phyloP scores from a whole-genome alignment of 768 basidiomycete species.

The Podaxis sp. region DNA sequence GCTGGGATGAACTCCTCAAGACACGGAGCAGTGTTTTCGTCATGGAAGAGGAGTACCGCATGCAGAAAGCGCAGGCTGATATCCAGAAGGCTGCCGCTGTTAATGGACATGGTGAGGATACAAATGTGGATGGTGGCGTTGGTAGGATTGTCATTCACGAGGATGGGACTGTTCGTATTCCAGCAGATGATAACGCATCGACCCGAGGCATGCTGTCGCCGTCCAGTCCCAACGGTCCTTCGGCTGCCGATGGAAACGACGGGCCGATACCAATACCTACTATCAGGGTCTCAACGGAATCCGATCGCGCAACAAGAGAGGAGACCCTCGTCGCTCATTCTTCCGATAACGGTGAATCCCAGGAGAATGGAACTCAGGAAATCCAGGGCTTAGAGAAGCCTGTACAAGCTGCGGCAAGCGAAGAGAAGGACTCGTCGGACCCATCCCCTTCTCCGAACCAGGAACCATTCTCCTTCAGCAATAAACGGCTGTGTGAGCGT shows the following conservation, averaged over 20 bases:
- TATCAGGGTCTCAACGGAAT: slow-evolving; percentile 78
- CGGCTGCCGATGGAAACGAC: slow-evolving; percentile 28
- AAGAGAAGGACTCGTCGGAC: slow-evolving; percentile 41
- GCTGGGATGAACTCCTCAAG: slow-evolving; percentile 98
- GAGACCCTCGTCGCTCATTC: slow-evolving; percentile 11
- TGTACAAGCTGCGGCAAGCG: slow-evolving; percentile 51
- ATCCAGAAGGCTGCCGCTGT: slow-evolving; percentile 41
- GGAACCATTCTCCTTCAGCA: slow-evolving; percentile 88
- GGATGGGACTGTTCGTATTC: slow-evolving; percentile 48
- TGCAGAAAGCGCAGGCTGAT: slow-evolving; percentile 87
- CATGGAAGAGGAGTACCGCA: slow-evolving; percentile 99
- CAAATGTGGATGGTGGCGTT: slow-evolving; percentile 30
- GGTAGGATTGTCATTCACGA: slow-evolving; percentile 55
- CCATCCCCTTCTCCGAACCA: slow-evolving; percentile 34
- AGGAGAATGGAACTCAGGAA: slow-evolving; percentile 22
- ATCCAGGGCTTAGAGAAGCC: slow-evolving; percentile 42
- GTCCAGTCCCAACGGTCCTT: slow-evolving; percentile 25
- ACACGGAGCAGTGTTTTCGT: slow-evolving; percentile 95
- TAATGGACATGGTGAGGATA: slow-evolving; percentile 22
- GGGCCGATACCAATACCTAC: slow-evolving; percentile 46
- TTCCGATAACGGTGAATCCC: slow-evolving; percentile 22
- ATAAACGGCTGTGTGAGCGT: slow-evolving; percentile 94
- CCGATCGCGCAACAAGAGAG: slow-evolving; percentile 37
- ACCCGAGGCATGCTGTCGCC: slow-evolving; percentile 60
- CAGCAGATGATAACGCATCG: slow-evolving; percentile 62